Percentiles rank a stretch among this genome's conserved stretches.
phyloP scores from a whole-genome alignment of 345 rosid species.

The Eutrema heterophyllum region DNA sequence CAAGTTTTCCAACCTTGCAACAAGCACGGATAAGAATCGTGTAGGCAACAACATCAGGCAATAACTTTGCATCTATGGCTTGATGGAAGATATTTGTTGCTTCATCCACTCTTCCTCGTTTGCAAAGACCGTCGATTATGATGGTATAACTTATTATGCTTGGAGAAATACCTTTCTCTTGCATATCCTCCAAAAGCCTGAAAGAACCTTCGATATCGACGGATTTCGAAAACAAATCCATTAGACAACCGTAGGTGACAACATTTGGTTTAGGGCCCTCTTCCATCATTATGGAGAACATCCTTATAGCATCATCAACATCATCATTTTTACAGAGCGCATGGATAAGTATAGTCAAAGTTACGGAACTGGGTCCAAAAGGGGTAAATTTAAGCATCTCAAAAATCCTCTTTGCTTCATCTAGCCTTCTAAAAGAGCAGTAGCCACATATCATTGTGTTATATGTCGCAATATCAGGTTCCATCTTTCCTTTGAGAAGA shows the following conservation, averaged over 20 bases:
- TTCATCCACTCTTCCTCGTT: constrained; percentile 38
- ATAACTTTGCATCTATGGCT: constrained; percentile 30
- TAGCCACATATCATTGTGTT: constrained; percentile 51
- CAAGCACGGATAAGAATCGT: constrained; percentile 43
- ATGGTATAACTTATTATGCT: constrained; percentile 48
- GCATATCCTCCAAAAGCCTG: constrained; percentile 46
- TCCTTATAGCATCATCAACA: constrained; percentile 36
- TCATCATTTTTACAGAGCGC: constrained; percentile 44
- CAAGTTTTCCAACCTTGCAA: constrained; percentile 43
- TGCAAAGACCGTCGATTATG: constrained; percentile 49
- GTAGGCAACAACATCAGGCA: constrained; percentile 51
- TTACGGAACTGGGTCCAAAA: constrained; percentile 37
- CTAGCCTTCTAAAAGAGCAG: constrained; percentile 36
- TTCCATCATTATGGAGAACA: constrained; percentile 40
- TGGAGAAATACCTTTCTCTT: constrained; percentile 38
- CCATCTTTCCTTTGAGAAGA: constrained; percentile 30
- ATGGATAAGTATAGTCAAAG: constrained; percentile 47
- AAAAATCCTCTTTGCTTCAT: constrained; percentile 37
- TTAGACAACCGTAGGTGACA: constrained; percentile 46
- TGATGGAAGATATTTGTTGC: constrained; percentile 36
- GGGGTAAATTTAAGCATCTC: constrained; percentile 28
- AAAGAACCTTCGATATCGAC: no score
- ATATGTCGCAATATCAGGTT: constrained; percentile 48
- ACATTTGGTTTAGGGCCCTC: constrained; percentile 39
- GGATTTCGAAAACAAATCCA: constrained; percentile 44